These are phyloP conservation scores for Aspergillus eucalypticola DNA, from an alignment of 2,329 filamentous ascomycete species.

Conservation along the genomic window DNA sequence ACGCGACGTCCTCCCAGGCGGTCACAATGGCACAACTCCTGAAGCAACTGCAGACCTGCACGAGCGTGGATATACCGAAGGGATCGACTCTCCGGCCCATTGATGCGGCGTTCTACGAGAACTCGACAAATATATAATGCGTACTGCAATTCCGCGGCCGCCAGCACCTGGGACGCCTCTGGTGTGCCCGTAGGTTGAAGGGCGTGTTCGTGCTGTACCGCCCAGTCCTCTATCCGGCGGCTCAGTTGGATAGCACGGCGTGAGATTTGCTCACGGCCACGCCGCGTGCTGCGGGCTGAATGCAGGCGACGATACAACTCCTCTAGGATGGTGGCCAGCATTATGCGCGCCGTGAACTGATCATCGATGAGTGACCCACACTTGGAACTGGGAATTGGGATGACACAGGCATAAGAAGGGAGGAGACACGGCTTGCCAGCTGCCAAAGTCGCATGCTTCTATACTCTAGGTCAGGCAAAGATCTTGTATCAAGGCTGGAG, in stretches of 20 bases:
- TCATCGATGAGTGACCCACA: not conserved
- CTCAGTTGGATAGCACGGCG: not conserved
- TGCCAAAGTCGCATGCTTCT: not conserved
- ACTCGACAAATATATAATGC: not conserved
- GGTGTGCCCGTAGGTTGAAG: not conserved
- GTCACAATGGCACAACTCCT: not conserved
- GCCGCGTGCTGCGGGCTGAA: not conserved
- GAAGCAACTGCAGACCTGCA: not conserved
- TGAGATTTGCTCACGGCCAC: not conserved
- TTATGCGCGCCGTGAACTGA: not conserved
- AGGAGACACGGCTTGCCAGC: not conserved
- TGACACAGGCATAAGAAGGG: not conserved
- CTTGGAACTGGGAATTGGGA: not conserved
- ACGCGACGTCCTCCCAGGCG: not conserved
- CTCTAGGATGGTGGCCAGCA: not conserved
- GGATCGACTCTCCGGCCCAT: not conserved
- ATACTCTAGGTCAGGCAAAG: not conserved
- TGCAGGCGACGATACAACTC: not conserved
- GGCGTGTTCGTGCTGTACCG: not conserved
- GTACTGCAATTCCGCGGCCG: not conserved
- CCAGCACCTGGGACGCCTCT: not conserved
- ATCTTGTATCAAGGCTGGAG: not conserved
- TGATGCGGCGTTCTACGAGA: not conserved
- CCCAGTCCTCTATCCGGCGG: not conserved
- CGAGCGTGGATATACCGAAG: not conserved